Evolutionary conservation across 2,329 filamentous ascomycete genomes (phyloP), one percentile per base, ranked within the genome.

Genomic region (Colletotrichum ledebouriae): DNA sequence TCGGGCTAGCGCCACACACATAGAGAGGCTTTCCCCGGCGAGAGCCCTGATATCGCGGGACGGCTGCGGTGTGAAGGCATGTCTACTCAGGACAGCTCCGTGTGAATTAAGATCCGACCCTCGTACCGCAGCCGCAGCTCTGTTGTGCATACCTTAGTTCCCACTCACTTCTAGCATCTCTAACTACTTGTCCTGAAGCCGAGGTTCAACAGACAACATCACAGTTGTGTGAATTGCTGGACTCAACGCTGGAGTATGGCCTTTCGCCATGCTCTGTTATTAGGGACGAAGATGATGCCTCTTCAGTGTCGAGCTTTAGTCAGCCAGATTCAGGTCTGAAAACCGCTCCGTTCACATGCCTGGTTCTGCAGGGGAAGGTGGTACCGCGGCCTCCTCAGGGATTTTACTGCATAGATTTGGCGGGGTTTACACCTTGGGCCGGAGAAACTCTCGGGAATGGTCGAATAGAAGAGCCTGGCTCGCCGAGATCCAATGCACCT

Each of bases 371-470:
- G 34, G 63, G 42, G 42, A 37, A 62, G 50, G 58, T 47, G 34
- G 42, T 22, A 44, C 50, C n/a, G 10, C 15, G 6, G 20, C 22
- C 49, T 61, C 33, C 9, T 63, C 34, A n/a, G 42, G 34, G 41
- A 20, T 22, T n/a, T 20, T 46, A 46, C 22, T 66, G 58, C 63
- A 41, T n/a, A 7, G 20, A 20, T 62, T 47, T 41, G 34, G 39
- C 50, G 41, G 63, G 58, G 58, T 22, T 5, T 47, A 17, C 49
- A n/a, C 11, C 49, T 62, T 66, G 49, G 57, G 50, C 37, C 63
- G 63, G 63, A 57, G 63, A 67, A 67, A 56, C 50, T 63, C 37
- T 67, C 63, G 63, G 58, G 12, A 42, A 37, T n/a, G 34, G 13
- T 34, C 37, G 22, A 44, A 37, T 34, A 25, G 39, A 46, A 37